Evolutionary conservation across 116 monocot species (phyloP).

Genomic region (Cymodocea nodosa): DNA sequence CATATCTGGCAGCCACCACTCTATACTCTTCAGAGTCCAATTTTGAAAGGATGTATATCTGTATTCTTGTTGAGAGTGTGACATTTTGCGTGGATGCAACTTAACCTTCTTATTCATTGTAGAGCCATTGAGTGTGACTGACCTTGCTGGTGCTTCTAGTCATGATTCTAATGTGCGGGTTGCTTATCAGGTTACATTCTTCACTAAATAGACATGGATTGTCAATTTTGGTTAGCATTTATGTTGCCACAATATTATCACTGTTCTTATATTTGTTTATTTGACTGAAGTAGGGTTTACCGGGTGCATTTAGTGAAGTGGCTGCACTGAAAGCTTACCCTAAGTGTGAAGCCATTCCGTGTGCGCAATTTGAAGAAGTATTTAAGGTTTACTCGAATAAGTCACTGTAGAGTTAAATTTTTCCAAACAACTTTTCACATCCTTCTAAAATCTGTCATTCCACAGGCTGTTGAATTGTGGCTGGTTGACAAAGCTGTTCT

Average conservation of each 20-base stretch:
- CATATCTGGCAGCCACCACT: no score
- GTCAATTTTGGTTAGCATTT: background rate
- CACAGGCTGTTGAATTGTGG: conserved; percentile 72
- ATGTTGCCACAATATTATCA: background rate
- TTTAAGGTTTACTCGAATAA: conserved; percentile 44
- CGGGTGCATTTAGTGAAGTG: conserved; percentile 71
- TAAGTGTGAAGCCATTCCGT: conserved; percentile 63
- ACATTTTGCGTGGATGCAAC: background rate
- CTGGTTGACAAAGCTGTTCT: conserved; percentile 79
- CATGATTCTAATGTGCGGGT: conserved; percentile 46
- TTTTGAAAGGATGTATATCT: background rate
- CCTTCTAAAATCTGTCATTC: background rate
- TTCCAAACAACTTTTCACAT: background rate
- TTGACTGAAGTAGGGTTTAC: conserved; percentile 41
- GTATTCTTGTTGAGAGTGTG: background rate
- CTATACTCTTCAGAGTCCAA: background rate
- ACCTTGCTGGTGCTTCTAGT: conserved; percentile 22
- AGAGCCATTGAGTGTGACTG: conserved; percentile 43
- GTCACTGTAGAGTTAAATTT: background rate
- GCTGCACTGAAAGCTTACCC: conserved; percentile 83
- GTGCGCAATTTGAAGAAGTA: conserved; percentile 68
- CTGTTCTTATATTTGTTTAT: conserved; percentile 1
- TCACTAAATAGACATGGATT: background rate
- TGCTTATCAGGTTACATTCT: conserved; percentile 57
- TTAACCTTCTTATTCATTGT: conserved; percentile 5